phyloP scores from a whole-genome alignment of 139 green algal genomes.

The Tetradesmus obliquus region DNA sequence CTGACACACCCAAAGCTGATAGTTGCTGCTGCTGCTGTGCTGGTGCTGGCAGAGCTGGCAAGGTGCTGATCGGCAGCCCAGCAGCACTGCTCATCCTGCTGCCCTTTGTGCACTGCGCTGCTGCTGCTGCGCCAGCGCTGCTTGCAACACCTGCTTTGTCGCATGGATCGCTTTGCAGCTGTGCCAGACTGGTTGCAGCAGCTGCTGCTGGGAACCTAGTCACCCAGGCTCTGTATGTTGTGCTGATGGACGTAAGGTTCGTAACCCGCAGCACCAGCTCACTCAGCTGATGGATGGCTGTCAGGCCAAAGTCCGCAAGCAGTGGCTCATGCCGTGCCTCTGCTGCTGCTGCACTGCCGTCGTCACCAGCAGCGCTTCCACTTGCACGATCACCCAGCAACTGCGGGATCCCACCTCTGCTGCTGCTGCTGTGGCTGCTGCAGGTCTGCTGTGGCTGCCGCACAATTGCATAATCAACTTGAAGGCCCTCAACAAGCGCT shows the following conservation, averaged over 20 bases:
- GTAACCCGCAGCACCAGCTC: slow-evolving; percentile 6
- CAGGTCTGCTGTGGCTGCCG: background rate
- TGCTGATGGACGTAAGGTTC: slow-evolving; percentile 15
- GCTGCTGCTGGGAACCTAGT: background rate
- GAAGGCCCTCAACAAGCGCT: slow-evolving; percentile 6
- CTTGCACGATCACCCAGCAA: background rate
- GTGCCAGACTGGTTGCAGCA: background rate
- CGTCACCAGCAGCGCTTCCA: background rate
- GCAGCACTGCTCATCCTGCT: background rate
- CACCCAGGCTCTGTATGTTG: slow-evolving; percentile 6
- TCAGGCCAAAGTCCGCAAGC: slow-evolving; percentile 6
- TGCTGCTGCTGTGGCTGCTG: background rate
- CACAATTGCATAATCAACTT: slow-evolving; percentile 8
- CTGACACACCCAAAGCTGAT: background rate
- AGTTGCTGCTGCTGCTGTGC: background rate
- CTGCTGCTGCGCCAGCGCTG: background rate
- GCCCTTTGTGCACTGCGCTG: background rate
- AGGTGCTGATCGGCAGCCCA: background rate
- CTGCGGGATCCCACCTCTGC: background rate
- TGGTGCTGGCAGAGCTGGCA: background rate
- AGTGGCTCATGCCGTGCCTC: background rate
- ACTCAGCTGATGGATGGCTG: background rate
- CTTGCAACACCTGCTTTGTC: background rate
- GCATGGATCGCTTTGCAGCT: background rate
- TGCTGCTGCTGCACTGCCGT: slow-evolving; percentile 3